These are phyloP conservation scores for Penicillium robsamsonii DNA, from an alignment of 495 filamentous ascomycete species.

Conservation along the genomic window DNA sequence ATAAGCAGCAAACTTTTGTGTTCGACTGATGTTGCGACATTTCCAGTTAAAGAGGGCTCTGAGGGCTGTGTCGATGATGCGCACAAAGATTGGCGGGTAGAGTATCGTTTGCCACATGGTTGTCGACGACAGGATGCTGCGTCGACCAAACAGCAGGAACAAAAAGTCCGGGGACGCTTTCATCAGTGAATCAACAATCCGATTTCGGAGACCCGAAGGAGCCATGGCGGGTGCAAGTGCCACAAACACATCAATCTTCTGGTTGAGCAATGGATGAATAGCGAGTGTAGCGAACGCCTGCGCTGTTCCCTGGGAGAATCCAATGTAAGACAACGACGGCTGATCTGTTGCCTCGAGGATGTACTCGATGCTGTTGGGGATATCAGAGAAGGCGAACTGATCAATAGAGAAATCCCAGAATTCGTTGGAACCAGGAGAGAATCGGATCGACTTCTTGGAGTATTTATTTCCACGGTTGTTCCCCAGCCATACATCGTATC, in stretches of 20 bases:
- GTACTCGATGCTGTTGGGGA: constrained; percentile 90
- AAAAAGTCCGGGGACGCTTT: constrained; percentile 92
- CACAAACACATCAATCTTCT: constrained; percentile 94
- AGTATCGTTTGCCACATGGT: constrained; percentile 97
- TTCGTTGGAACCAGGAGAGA: constrained; percentile 65
- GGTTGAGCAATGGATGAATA: constrained; percentile 87
- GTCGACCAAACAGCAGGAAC: constrained; percentile 91
- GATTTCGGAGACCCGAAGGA: constrained; percentile 82
- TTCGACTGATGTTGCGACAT: constrained; percentile 76
- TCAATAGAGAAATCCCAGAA: constrained; percentile 99
- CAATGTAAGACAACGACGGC: constrained; percentile 88
- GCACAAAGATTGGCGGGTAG: constrained; percentile 91
- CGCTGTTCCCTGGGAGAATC: constrained; percentile 94
- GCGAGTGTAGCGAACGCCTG: constrained; percentile 96
- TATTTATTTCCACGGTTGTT: constrained; percentile 99
- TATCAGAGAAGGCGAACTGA: constrained; percentile 96
- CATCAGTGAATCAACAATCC: constrained; percentile 85
- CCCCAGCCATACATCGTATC: constrained; percentile 97
- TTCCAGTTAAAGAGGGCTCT: constrained; percentile 86
- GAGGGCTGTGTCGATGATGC: constrained; percentile 79
- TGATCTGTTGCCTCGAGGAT: constrained; percentile 81
- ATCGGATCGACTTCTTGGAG: constrained; percentile 82
- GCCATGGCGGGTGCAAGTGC: constrained; percentile 97
- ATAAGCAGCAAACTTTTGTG: constrained; percentile 96
- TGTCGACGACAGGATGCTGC: constrained; percentile 85